Conservation (phyloP, 805 yeast species). For the Candida suzukii region DNA sequence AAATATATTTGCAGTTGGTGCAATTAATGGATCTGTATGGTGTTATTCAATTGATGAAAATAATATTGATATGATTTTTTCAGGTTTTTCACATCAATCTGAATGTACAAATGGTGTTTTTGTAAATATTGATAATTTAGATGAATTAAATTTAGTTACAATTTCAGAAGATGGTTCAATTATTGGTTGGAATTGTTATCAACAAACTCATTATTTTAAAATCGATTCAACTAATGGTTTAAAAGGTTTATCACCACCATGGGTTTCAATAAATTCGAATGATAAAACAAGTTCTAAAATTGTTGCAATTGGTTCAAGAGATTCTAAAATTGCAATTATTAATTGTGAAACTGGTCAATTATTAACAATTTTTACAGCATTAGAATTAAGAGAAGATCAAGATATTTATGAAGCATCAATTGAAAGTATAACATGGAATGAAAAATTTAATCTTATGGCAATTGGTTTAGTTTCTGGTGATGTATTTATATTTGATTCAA, state of each 20-base stretch:
- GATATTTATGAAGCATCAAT: constrained; percentile 61
- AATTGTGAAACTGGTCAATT: constrained; percentile 70
- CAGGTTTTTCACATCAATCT: constrained; percentile 72
- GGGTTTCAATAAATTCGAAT: constrained; percentile 69
- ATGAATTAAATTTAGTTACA: constrained; percentile 60
- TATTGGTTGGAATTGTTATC: constrained; percentile 85
- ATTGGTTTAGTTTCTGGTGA: constrained; percentile 88
- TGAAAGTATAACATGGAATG: constrained; percentile 82
- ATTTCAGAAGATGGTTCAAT: constrained; percentile 81
- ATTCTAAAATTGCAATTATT: constrained; percentile 77
- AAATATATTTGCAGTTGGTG: constrained; percentile 83
- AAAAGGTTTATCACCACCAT: constrained; percentile 74
- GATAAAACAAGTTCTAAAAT: constrained; percentile 35
- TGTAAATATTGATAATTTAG: constrained; percentile 50
- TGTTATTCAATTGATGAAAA: constrained; percentile 65
- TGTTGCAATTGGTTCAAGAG: constrained; percentile 79
- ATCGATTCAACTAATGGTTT: constrained; percentile 52
- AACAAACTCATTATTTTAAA: constrained; percentile 63
- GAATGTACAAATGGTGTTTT: constrained; percentile 81
- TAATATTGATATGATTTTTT: constrained; percentile 60
- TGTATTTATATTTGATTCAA: constrained; percentile 72
- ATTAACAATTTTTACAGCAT: constrained; percentile 57
- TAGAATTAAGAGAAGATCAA: constrained; percentile 48
- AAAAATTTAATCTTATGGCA: constrained; percentile 59
- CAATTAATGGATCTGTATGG: constrained; percentile 91